These are phyloP conservation scores for Porcisia deanei DNA, from an alignment of 208 protist genomes.

Conservation along the genomic window DNA sequence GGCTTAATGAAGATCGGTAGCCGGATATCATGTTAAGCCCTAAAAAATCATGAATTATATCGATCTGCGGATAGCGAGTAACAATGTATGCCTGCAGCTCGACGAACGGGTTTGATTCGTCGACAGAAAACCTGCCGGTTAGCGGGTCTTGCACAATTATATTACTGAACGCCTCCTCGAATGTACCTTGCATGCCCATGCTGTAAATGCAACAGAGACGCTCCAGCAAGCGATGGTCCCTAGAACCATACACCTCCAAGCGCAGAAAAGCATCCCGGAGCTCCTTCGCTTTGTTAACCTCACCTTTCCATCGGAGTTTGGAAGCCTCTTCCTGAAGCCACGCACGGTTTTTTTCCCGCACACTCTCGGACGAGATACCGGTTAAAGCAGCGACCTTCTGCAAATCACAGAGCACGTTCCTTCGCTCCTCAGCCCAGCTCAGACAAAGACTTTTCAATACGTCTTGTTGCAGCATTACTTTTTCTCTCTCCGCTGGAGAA, in stretches of 20 bases:
- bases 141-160: slow-evolving; percentile 68
- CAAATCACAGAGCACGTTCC: slow-evolving; percentile 51
- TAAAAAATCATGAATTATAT: slow-evolving; percentile 84
- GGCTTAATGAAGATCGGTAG: slow-evolving; percentile 63
- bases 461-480: slow-evolving; percentile 62
- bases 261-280: slow-evolving; percentile 86
- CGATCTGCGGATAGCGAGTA: slow-evolving; percentile 65
- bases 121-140: slow-evolving; percentile 46
- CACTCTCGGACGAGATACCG: slow-evolving; percentile 39
- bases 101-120: slow-evolving; percentile 62
- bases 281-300: slow-evolving; percentile 78
- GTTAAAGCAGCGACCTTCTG: slow-evolving; percentile 44
- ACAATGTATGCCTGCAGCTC: slow-evolving; percentile 61
- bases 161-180: slow-evolving; percentile 80
- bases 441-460: slow-evolving; percentile 65
- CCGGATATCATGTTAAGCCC: slow-evolving; percentile 70
- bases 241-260: slow-evolving; percentile 70
- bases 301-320: slow-evolving; percentile 83
- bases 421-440: slow-evolving; percentile 38
- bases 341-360: slow-evolving; percentile 60
- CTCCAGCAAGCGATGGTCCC: slow-evolving; percentile 72
- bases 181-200: slow-evolving; percentile 65
- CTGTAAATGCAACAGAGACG: slow-evolving; percentile 86
- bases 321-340: slow-evolving; percentile 81
- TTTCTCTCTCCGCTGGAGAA: slow-evolving; percentile 45